A percentile compares a stretch with the other conserved stretches of the same genome.
Evolutionary conservation across 129 eudicot genomes (phyloP).

Genomic region (Tagetes patula): DNA sequence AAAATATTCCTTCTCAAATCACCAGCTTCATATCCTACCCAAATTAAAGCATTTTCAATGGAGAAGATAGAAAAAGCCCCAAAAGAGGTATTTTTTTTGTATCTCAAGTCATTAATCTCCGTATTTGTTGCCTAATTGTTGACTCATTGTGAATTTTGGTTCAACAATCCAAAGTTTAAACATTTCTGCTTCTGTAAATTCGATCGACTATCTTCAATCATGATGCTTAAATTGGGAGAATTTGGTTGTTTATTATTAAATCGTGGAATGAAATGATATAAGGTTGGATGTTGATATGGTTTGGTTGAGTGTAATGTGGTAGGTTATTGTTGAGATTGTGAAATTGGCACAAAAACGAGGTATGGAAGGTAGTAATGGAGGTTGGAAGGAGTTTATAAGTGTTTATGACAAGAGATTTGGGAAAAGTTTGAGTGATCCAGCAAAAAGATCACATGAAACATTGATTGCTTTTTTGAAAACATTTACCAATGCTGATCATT

Average conservation of each 20-base stretch:
- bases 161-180: not conserved
- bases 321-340: conserved; percentile 79
- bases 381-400: conserved; percentile 82
- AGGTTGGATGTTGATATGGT: not conserved
- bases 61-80: conserved; percentile 34
- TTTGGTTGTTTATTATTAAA: not conserved
- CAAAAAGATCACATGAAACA: conserved; percentile 55
- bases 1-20: not conserved
- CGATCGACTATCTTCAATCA: not conserved
- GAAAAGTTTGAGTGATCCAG: conserved; percentile 81
- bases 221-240: not conserved
- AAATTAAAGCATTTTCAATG: conserved; percentile 24
- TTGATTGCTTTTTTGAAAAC: conserved; percentile 70
- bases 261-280: not conserved
- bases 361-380: conserved; percentile 78
- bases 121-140: conserved; percentile 5
- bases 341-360: conserved; percentile 76
- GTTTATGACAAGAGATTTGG: conserved; percentile 68
- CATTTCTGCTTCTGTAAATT: not conserved
- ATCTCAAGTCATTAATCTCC: not conserved
- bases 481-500: conserved; percentile 52
- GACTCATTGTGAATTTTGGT: not conserved
- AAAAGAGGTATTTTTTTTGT: conserved; percentile 24
- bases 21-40: not conserved
- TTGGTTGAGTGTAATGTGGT: conserved; percentile 7